These are phyloP conservation scores for Irpex sp. DNA, from an alignment of 1,284 basidiomycete genomes.

Conservation along the genomic window DNA sequence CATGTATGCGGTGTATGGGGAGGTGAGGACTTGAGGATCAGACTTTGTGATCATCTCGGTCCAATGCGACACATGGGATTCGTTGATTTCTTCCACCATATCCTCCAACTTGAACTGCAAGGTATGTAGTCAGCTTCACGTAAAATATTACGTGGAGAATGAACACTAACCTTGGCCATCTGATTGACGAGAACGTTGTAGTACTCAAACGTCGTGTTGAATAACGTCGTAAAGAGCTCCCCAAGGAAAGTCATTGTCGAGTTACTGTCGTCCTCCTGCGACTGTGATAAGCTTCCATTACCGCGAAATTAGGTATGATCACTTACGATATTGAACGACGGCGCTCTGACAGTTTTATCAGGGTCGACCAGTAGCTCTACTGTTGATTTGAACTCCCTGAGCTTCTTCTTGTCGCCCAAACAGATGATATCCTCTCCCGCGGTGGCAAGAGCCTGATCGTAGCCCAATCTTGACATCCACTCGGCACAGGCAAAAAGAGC, in stretches of 20 bases:
- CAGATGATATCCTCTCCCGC: slow-evolving; percentile 72
- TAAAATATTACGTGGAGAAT: too few relatives aligned
- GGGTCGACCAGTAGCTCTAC: slow-evolving; percentile 43
- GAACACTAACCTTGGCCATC: slow-evolving; percentile 56
- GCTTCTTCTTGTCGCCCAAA: slow-evolving; percentile 68
- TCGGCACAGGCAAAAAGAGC: slow-evolving; percentile 71
- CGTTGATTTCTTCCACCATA: slow-evolving; percentile 83
- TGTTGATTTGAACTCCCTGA: slow-evolving; percentile 44
- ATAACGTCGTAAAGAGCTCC: slow-evolving; percentile 67
- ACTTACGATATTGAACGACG: slow-evolving; percentile 79
- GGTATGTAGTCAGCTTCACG: background rate
- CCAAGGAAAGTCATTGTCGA: slow-evolving; percentile 77
- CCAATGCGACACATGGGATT: slow-evolving; percentile 84
- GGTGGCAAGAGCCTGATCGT: slow-evolving; percentile 54
- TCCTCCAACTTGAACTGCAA: slow-evolving; percentile 58
- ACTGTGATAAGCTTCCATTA: background rate
- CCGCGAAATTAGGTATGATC: too few relatives aligned
- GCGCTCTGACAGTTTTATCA: slow-evolving; percentile 58
- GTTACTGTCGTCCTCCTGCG: slow-evolving; percentile 76
- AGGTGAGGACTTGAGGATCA: slow-evolving; percentile 71
- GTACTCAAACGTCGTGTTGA: slow-evolving; percentile 85
- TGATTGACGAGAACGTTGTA: slow-evolving; percentile 72
- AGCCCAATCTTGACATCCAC: slow-evolving; percentile 66
- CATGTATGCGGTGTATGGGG: slow-evolving; percentile 81
- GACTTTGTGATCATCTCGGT: slow-evolving; percentile 77